These are phyloP conservation scores for Pseudogymnoascus sp. DNA, from an alignment of 2,329 filamentous ascomycete genomes.

Conservation along the genomic window DNA sequence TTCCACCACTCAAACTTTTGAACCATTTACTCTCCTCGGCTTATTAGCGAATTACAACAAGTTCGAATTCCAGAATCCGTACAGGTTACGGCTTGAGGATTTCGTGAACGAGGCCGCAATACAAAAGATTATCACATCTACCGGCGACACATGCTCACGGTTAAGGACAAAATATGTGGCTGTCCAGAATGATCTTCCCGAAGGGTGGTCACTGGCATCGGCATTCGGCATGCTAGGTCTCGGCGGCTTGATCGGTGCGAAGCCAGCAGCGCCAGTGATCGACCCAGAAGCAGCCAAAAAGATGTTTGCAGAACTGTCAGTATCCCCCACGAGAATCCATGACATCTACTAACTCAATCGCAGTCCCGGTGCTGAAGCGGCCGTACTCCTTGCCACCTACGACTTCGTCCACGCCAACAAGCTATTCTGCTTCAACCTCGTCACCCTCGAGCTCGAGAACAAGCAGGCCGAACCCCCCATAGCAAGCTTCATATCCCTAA, in stretches of 20 bases:
- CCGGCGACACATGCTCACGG: slow-evolving; percentile 62
- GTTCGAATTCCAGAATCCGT: slow-evolving; percentile 96
- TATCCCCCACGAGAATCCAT: slow-evolving; percentile 17
- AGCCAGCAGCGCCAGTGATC: slow-evolving; percentile 51
- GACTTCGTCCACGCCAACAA: slow-evolving; percentile 95
- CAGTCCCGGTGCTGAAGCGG: slow-evolving; percentile 71
- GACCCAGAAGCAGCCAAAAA: slow-evolving; percentile 74
- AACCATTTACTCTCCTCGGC: slow-evolving; percentile 75
- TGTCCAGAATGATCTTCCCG: slow-evolving; percentile 81
- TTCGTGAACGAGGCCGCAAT: slow-evolving; percentile 91
- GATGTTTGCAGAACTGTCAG: slow-evolving; percentile 71
- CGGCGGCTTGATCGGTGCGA: slow-evolving; percentile 63
- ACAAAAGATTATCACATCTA: slow-evolving; percentile 66
- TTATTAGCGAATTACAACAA: slow-evolving; percentile 97
- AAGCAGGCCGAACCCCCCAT: slow-evolving; percentile 66
- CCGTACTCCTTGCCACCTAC: slow-evolving; percentile 76
- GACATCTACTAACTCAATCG: slow-evolving; percentile 19
- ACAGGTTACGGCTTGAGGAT: slow-evolving; percentile 82
- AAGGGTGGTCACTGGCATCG: slow-evolving; percentile 75
- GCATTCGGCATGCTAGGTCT: slow-evolving; percentile 81
- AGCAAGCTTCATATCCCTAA: slow-evolving; percentile 73
- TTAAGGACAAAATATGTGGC: slow-evolving; percentile 71
- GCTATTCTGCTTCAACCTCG: slow-evolving; percentile 79
- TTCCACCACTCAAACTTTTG: slow-evolving; percentile 51
- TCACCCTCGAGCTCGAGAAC: slow-evolving; percentile 51